Percentiles rank a stretch among this genome's conserved stretches.
phyloP scores from a whole-genome alignment of 2,329 filamentous ascomycete species.

The Ascochyta viciae-villosae region DNA sequence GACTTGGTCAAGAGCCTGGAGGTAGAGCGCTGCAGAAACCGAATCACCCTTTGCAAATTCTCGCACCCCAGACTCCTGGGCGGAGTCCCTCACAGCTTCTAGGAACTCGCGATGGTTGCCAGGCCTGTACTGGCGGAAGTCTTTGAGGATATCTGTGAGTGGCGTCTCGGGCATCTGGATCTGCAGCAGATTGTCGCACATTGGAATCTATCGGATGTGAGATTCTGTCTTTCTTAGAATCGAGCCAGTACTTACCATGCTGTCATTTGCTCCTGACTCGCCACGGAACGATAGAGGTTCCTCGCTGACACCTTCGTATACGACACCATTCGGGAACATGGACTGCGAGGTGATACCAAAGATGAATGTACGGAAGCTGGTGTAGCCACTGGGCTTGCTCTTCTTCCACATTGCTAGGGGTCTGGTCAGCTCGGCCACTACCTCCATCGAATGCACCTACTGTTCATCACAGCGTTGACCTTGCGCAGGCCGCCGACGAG shows the following conservation, averaged over 20 bases:
- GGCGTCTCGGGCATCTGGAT: conserved; percentile 89
- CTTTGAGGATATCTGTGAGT: conserved; percentile 83
- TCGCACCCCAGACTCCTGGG: conserved; percentile 62
- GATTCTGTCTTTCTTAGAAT: not conserved
- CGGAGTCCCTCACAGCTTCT: conserved; percentile 67
- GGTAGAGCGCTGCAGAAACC: conserved; percentile 56
- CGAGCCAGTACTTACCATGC: conserved; percentile 65
- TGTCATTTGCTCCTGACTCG: conserved; percentile 92
- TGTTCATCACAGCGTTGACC: conserved; percentile 82
- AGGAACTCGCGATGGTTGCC: conserved; percentile 89
- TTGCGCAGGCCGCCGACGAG: conserved; percentile 69
- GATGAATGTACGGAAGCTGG: conserved; percentile 89
- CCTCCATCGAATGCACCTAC: conserved; percentile 48
- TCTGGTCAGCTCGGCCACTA: conserved; percentile 9
- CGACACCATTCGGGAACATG: conserved; percentile 92
- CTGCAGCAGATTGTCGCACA: conserved; percentile 86
- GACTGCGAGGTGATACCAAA: conserved; percentile 92
- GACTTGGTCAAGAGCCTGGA: conserved; percentile 71
- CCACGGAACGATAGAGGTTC: conserved; percentile 84
- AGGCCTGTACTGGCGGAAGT: conserved; percentile 89
- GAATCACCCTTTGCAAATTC: conserved; percentile 71
- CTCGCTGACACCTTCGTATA: conserved; percentile 84
- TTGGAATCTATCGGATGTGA: conserved; percentile 65
- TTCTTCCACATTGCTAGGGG: conserved; percentile 81
- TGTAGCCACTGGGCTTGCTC: conserved; percentile 83